Percentiles rank a stretch among this genome's conserved stretches.
phyloP scores from a whole-genome alignment of 257 asterid genomes.

The Eustoma russellianum region DNA sequence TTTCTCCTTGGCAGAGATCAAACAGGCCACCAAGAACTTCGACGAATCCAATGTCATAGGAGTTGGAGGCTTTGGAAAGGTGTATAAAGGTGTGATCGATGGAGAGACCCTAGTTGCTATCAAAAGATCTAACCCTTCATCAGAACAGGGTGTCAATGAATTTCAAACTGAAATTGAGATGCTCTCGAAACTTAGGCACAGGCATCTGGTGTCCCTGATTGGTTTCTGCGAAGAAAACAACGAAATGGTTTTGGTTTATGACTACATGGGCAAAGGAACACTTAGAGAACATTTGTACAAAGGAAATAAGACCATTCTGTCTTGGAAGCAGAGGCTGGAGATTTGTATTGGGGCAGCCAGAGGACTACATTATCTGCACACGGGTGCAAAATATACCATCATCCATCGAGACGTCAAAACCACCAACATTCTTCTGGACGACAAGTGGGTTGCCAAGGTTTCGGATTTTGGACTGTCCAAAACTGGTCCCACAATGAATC shows the following conservation, averaged over 20 bases:
- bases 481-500: slow-evolving; percentile 75
- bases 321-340: slow-evolving; percentile 77
- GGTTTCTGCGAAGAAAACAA: slow-evolving; percentile 82
- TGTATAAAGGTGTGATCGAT: slow-evolving; percentile 68
- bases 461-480: slow-evolving; percentile 83
- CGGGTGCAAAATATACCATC: slow-evolving; percentile 77
- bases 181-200: slow-evolving; percentile 70
- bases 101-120: slow-evolving; percentile 54
- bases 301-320: slow-evolving; percentile 42
- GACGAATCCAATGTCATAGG: slow-evolving; percentile 88
- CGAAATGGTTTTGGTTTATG: slow-evolving; percentile 82
- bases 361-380: slow-evolving; percentile 83
- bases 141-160: slow-evolving; percentile 78
- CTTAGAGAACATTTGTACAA: slow-evolving; percentile 76
- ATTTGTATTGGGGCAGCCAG: slow-evolving; percentile 80
- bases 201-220: slow-evolving; percentile 71
- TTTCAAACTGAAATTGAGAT: slow-evolving; percentile 86
- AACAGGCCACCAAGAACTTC: slow-evolving; percentile 62
- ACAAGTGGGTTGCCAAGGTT: slow-evolving; percentile 88
- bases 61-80: slow-evolving; percentile 89
- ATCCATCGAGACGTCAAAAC: slow-evolving; percentile 91
- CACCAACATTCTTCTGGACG: slow-evolving; percentile 70
- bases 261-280: slow-evolving; percentile 79
- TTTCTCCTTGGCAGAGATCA: slow-evolving; percentile 64
- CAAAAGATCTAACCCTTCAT: slow-evolving; percentile 84